These are phyloP conservation scores for Flueggea neowawraea DNA, from an alignment of 441 rosid genomes.

Conservation along the genomic window DNA sequence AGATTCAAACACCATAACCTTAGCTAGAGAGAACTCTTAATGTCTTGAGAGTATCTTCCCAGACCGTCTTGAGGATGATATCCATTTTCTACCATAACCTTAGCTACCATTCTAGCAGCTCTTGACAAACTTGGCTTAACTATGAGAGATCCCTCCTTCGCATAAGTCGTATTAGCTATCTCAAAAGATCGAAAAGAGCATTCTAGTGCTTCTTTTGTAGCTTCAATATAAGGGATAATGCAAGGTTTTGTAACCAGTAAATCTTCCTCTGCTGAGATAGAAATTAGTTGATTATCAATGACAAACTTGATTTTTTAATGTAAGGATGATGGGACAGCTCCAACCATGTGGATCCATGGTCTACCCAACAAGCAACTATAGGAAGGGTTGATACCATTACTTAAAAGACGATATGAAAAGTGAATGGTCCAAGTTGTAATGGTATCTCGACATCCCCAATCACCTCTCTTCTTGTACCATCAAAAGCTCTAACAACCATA, in stretches of 20 bases:
- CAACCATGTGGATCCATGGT: not conserved
- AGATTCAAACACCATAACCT: too few relatives aligned
- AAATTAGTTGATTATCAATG: not conserved
- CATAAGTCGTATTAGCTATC: not conserved
- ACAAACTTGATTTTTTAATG: not conserved
- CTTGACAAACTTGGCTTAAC: not conserved
- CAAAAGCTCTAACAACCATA: not conserved
- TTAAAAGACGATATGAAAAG: not conserved
- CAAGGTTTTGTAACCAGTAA: not conserved
- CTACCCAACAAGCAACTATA: not conserved
- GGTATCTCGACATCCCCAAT: not conserved
- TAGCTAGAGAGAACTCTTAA: too few relatives aligned
- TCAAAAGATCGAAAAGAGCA: not conserved
- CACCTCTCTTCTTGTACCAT: not conserved
- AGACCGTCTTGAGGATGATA: too few relatives aligned
- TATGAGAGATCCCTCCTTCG: not conserved
- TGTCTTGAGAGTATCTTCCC: too few relatives aligned
- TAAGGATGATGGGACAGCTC: not conserved
- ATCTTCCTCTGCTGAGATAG: not conserved
- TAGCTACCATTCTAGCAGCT: not conserved
- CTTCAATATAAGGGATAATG: not conserved
- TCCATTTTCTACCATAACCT: not conserved
- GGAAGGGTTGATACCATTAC: not conserved
- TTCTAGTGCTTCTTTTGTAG: not conserved
- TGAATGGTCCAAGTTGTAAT: not conserved